Evolutionary conservation across 2,329 filamentous ascomycete species (phyloP).

Genomic region (Chrysoporthe deuterocubensis): DNA sequence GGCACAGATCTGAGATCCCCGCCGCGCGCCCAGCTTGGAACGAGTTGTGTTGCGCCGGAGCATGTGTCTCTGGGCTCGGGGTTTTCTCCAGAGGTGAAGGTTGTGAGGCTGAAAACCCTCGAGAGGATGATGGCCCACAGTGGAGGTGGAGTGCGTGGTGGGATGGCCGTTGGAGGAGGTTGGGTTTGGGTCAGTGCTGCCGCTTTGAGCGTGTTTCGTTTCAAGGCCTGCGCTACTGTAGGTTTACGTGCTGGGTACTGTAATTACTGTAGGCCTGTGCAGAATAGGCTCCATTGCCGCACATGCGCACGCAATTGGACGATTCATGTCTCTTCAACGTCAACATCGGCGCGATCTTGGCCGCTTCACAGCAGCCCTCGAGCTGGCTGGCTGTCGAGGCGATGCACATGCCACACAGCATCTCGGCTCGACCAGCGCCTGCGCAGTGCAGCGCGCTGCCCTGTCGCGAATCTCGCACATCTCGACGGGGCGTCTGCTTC

Average conservation of each 20-base stretch:
- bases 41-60: neutral
- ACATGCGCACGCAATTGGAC: neutral
- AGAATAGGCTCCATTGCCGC: neutral
- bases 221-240: conserved; percentile 1
- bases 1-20: neutral
- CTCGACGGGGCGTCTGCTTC: too few species aligned
- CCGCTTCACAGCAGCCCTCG: neutral
- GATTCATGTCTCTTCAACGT: neutral
- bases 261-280: neutral
- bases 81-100: too few species aligned
- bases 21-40: neutral
- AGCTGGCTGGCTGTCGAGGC: neutral
- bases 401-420: neutral
- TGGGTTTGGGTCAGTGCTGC: neutral
- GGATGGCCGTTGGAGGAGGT: neutral
- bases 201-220: neutral
- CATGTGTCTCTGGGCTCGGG: neutral
- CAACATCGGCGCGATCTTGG: too few species aligned
- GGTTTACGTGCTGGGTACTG: neutral
- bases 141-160: neutral
- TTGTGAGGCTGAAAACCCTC: neutral
- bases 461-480: too few species aligned
- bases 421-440: neutral
- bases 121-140: neutral
- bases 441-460: neutral